Evolutionary conservation across 1,284 basidiomycete genomes (phyloP).

Genomic region (Phellopilus nigrolimitatus): DNA sequence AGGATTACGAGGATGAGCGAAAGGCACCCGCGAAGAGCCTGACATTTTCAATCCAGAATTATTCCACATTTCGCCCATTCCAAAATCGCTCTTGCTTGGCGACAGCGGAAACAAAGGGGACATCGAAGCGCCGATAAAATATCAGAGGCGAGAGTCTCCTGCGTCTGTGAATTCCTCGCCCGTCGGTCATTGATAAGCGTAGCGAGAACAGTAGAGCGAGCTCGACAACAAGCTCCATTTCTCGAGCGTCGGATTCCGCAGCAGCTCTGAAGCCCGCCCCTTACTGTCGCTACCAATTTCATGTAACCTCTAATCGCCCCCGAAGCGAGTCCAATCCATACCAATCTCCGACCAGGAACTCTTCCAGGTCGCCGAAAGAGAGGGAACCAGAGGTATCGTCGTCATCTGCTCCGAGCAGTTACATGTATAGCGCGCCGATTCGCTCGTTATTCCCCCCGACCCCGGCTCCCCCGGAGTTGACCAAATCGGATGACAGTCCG

Average conservation of each 20-base stretch:
- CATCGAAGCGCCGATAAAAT: constrained; percentile 1
- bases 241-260: constrained; percentile 15
- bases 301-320: neutral
- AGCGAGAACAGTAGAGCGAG: constrained; percentile 6
- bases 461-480: neutral
- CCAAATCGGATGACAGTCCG: neutral
- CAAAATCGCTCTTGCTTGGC: neutral
- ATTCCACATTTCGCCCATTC: constrained; percentile 15
- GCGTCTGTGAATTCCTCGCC: neutral
- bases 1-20: neutral
- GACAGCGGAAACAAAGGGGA: neutral
- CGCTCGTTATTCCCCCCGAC: constrained; percentile 10
- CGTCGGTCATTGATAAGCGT: too few relatives aligned
- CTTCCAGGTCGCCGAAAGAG: neutral
- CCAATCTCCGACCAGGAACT: neutral
- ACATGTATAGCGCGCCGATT: constrained; percentile 13
- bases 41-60: constrained; percentile 9
- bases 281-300: neutral
- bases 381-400: constrained; percentile 11
- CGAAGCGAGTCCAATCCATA: constrained; percentile 14
- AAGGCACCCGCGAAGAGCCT: neutral
- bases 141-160: neutral
- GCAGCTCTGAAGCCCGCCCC: constrained; percentile 4
- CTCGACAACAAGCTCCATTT: constrained; percentile 15
- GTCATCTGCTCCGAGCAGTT: constrained; percentile 14